Evolutionary conservation across 129 eudicot genomes (phyloP).

Genomic region (Kitagawia praeruptora): DNA sequence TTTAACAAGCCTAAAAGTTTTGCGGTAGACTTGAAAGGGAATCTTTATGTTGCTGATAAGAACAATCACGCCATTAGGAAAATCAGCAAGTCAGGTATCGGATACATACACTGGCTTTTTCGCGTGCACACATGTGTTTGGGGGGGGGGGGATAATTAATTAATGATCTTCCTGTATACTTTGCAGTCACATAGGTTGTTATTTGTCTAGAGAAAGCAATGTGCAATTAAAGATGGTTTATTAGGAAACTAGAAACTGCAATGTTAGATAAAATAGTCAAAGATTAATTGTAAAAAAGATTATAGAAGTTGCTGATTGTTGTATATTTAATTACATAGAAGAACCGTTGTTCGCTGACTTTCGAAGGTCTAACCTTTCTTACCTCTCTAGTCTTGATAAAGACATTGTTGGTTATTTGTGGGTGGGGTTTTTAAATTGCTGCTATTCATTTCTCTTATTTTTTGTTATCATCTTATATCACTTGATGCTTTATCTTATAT

Average conservation of each 20-base stretch:
- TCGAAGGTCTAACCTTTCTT: too few relatives aligned
- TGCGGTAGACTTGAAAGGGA: conserved; percentile 65
- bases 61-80: conserved; percentile 59
- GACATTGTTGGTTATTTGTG: not conserved
- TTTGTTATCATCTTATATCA: not conserved
- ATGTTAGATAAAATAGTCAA: not conserved
- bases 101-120: not conserved
- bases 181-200: not conserved
- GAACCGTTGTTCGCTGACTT: too few relatives aligned
- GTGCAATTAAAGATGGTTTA: not conserved
- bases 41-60: conserved; percentile 78
- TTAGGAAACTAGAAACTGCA: not conserved
- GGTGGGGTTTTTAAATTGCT: not conserved
- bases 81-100: conserved; percentile 63
- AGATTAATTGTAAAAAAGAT: not conserved
- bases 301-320: not conserved
- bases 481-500: not conserved
- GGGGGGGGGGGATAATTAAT: not conserved
- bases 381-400: not conserved
- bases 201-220: not conserved
- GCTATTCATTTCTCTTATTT: not conserved
- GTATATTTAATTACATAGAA: not conserved
- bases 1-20: conserved; percentile 64
- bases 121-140: not conserved
- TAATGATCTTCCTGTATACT: not conserved